Evolutionary conservation across 169 alveolate genomes (phyloP).

Genomic region (Plasmodium falciparum): DNA sequence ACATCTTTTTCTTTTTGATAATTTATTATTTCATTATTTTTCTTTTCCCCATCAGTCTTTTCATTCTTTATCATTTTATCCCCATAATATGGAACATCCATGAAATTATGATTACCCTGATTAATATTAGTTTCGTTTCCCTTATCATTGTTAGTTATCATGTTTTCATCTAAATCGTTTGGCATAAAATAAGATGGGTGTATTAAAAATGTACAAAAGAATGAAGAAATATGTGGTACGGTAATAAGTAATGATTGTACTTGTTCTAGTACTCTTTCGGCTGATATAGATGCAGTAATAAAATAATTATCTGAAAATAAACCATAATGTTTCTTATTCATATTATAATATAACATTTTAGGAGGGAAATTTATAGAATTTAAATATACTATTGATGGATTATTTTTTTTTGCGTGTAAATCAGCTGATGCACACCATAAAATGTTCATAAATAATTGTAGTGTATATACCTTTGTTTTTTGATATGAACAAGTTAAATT

Average conservation of each 20-base stretch:
- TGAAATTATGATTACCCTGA: background rate
- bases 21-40: background rate
- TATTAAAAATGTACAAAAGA: conserved; percentile 62
- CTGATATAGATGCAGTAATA: conserved; percentile 79
- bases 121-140: background rate
- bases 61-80: background rate
- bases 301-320: conserved; percentile 56
- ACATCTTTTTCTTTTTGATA: background rate
- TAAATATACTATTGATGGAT: conserved; percentile 29
- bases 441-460: conserved; percentile 80
- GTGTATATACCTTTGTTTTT: conserved; percentile 55
- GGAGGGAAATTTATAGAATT: conserved; percentile 59
- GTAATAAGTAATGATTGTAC: conserved; percentile 83
- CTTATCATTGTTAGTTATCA: conserved; percentile 7
- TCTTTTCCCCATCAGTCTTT: background rate
- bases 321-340: conserved; percentile 33
- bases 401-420: conserved; percentile 61
- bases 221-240: conserved; percentile 78
- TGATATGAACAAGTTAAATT: conserved; percentile 75
- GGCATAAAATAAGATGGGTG: conserved; percentile 69
- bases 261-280: conserved; percentile 86
- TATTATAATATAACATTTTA: conserved; percentile 34
- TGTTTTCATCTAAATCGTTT: conserved; percentile 50
- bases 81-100: background rate
- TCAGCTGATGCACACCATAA: conserved; percentile 80